Conservation (phyloP, 805 yeast genomes). For the Cyberlindnera sargentensis region DNA sequence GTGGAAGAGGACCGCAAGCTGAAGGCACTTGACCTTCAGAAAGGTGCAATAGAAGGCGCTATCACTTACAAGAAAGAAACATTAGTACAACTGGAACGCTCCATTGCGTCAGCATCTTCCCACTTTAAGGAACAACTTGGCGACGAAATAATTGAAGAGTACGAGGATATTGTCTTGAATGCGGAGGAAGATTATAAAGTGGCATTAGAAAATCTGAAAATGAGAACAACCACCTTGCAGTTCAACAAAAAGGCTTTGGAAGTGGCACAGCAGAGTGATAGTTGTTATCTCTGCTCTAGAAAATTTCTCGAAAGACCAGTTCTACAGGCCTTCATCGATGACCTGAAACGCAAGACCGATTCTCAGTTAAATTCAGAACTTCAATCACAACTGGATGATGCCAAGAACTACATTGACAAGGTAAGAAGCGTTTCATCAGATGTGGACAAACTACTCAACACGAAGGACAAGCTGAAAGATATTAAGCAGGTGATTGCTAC, state of each 20-base stretch:
- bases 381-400: conserved; percentile 26
- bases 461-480: conserved; percentile 9
- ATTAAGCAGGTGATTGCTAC: conserved; percentile 9
- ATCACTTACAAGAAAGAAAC: conserved; percentile 11
- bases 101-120: conserved; percentile 6
- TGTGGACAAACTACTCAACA: conserved; percentile 16
- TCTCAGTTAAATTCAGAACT: conserved; percentile 27
- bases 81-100: conserved; percentile 4
- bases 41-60: conserved; percentile 9
- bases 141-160: conserved; percentile 39
- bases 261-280: conserved; percentile 46
- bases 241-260: conserved; percentile 67
- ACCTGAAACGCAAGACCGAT: conserved; percentile 25
- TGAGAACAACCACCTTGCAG: conserved; percentile 58
- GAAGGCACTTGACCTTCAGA: conserved; percentile 2
- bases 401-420: conserved; percentile 24
- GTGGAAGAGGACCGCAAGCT: conserved; percentile 5
- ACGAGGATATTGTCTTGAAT: conserved; percentile 42
- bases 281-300: conserved; percentile 70
- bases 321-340: conserved; percentile 21
- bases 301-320: conserved; percentile 40
- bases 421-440: conserved; percentile 25
- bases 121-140: conserved; percentile 16
- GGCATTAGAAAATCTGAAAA: conserved; percentile 59
- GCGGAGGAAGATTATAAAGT: conserved; percentile 56